Percentiles rank a stretch among this genome's conserved stretches.
These are phyloP conservation scores for Cryptosporidium ubiquitum DNA, from an alignment of 169 alveolate genomes.

Conservation along the genomic window DNA sequence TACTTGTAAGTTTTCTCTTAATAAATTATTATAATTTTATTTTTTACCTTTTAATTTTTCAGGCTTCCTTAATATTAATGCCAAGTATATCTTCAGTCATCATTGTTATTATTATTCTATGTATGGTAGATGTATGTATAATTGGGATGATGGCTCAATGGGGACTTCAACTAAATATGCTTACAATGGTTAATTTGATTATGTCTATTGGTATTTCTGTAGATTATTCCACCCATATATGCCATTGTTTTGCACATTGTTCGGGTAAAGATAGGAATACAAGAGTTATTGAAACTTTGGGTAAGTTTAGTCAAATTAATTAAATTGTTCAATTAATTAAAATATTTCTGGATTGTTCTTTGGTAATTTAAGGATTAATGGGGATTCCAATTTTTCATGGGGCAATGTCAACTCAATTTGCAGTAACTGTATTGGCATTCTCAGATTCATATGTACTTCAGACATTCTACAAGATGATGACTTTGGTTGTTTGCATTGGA, in stretches of 20 bases:
- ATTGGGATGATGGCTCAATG: constrained; percentile 86
- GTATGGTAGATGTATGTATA: constrained; percentile 82
- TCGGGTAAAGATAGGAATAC: constrained; percentile 81
- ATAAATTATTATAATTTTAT: constrained; percentile 59
- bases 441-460: constrained; percentile 81
- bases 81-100: constrained; percentile 80
- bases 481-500: constrained; percentile 79
- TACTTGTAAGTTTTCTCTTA: constrained; percentile 74
- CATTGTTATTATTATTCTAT: constrained; percentile 78
- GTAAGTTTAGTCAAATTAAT: constrained; percentile 53
- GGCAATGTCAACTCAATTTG: constrained; percentile 84
- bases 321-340: background rate
- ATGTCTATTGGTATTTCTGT: constrained; percentile 85
- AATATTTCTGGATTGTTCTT: background rate
- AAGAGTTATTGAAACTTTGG: constrained; percentile 84
- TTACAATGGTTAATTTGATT: constrained; percentile 86
- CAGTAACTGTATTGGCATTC: constrained; percentile 81
- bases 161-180: constrained; percentile 85
- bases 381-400: constrained; percentile 86
- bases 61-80: constrained; percentile 81
- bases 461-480: constrained; percentile 84
- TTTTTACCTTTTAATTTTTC: constrained; percentile 29
- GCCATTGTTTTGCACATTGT: constrained; percentile 85
- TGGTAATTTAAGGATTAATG: constrained; percentile 73
- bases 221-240: constrained; percentile 86